A percentile compares a stretch with the other conserved stretches of the same genome.
These are phyloP conservation scores for Cutaneotrichosporon arboriforme DNA, from an alignment of 1,284 basidiomycete species.

Conservation along the genomic window DNA sequence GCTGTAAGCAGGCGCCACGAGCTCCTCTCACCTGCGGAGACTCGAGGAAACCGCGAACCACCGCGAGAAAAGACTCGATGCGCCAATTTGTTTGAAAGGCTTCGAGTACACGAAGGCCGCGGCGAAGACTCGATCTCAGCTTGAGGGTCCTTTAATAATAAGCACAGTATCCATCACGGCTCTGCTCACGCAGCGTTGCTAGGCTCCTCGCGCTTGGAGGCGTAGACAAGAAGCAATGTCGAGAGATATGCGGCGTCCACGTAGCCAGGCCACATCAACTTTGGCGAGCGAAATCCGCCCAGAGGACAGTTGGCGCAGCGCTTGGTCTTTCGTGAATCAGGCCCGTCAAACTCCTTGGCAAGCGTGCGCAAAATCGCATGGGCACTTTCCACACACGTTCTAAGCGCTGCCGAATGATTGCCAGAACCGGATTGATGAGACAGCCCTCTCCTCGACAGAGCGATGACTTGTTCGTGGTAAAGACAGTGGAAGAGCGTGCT, in stretches of 20 bases:
- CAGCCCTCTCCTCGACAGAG: conserved; percentile 17
- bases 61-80: conserved; percentile 10
- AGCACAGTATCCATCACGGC: neutral
- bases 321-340: neutral
- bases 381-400: conserved; percentile 19
- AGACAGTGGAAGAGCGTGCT: conserved; percentile 26
- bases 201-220: conserved; percentile 9
- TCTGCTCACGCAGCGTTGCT: neutral
- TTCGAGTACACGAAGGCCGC: conserved; percentile 4
- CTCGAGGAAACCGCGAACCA: conserved; percentile 6
- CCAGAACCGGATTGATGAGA: conserved; percentile 13
- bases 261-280: conserved; percentile 24
- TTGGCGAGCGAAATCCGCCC: neutral
- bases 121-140: conserved; percentile 1
- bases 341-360: neutral
- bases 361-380: conserved; percentile 16
- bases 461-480: conserved; percentile 25
- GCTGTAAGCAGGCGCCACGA: neutral
- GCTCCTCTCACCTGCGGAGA: neutral
- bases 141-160: neutral
- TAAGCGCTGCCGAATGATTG: conserved; percentile 20
- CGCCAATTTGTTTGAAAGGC: conserved; percentile 9
- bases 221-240: conserved; percentile 22
- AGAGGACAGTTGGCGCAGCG: neutral
- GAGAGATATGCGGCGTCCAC: conserved; percentile 27